phyloP scores from a whole-genome alignment of 2,329 filamentous ascomycete species.

The Lachnellula subtilissima region DNA sequence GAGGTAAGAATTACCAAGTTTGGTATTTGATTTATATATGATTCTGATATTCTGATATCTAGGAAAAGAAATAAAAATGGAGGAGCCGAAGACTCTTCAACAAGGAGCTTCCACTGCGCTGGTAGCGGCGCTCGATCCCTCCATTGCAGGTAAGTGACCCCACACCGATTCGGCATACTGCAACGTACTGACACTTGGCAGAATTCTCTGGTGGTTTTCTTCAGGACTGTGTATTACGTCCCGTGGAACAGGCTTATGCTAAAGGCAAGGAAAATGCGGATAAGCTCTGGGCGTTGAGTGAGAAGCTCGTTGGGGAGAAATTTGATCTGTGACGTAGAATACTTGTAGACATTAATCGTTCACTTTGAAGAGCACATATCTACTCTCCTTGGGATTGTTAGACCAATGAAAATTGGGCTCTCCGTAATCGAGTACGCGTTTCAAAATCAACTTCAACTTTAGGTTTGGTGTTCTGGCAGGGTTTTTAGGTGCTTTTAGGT shows the following conservation, averaged over 20 bases:
- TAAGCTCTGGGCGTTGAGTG: conserved; percentile 41
- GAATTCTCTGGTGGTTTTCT: too few relatives aligned
- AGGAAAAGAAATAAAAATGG: neutral
- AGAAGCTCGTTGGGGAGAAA: conserved; percentile 38
- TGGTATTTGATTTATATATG: neutral
- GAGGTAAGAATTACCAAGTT: too few relatives aligned
- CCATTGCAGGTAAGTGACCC: conserved; percentile 17
- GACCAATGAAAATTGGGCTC: too few relatives aligned
- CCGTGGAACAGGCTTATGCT: neutral
- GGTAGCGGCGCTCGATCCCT: conserved; percentile 36
- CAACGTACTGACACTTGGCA: conserved; percentile 1
- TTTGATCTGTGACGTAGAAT: conserved; percentile 24
- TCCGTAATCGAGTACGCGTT: too few relatives aligned
- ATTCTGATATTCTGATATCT: neutral
- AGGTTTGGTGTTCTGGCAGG: too few relatives aligned
- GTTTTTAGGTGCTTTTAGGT: too few relatives aligned
- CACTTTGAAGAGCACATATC: neutral
- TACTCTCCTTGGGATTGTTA: too few relatives aligned
- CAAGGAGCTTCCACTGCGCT: conserved; percentile 29
- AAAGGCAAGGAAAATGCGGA: conserved; percentile 30
- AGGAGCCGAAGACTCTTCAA: conserved; percentile 5
- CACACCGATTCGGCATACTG: conserved; percentile 25
- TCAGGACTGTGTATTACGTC: neutral
- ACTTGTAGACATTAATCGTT: neutral
- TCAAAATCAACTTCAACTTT: too few relatives aligned